Evolutionary conservation across 2,329 filamentous ascomycete species (phyloP).

Genomic region (Aciculosporium take): DNA sequence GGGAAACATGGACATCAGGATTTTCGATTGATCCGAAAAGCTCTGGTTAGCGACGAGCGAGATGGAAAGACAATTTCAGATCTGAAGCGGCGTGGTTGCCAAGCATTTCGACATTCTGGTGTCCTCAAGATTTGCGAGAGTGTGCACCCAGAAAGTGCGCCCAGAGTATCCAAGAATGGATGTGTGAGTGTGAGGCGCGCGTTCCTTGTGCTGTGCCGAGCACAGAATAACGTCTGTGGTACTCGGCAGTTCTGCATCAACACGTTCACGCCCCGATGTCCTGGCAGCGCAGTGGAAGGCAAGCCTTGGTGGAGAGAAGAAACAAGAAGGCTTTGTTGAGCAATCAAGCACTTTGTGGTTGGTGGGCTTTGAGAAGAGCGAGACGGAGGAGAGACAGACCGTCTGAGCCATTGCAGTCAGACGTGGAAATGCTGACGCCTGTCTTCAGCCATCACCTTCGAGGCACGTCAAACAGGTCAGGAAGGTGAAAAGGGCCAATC

Average conservation of each 20-base stretch:
- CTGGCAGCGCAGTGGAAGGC: too few relatives aligned
- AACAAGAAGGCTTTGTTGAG: too few relatives aligned
- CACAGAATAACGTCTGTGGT: too few relatives aligned
- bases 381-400: too few relatives aligned
- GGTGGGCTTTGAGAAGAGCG: too few relatives aligned
- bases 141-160: neutral
- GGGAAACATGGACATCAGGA: neutral
- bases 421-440: too few relatives aligned
- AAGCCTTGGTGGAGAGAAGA: too few relatives aligned
- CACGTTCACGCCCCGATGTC: neutral
- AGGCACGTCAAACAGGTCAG: too few relatives aligned
- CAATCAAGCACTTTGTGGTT: too few relatives aligned
- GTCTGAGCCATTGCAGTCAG: too few relatives aligned
- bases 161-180: neutral
- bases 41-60: neutral
- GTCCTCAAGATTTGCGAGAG: neutral
- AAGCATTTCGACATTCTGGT: neutral
- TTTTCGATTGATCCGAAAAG: neutral
- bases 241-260: neutral
- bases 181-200: neutral
- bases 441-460: too few relatives aligned
- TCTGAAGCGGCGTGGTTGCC: neutral
- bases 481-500: too few relatives aligned
- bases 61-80: neutral
- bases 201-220: neutral